Evolutionary conservation across 495 filamentous ascomycete species (phyloP), one percentile per base, ranked within the genome.

Genomic region (Neurospora sp.): DNA sequence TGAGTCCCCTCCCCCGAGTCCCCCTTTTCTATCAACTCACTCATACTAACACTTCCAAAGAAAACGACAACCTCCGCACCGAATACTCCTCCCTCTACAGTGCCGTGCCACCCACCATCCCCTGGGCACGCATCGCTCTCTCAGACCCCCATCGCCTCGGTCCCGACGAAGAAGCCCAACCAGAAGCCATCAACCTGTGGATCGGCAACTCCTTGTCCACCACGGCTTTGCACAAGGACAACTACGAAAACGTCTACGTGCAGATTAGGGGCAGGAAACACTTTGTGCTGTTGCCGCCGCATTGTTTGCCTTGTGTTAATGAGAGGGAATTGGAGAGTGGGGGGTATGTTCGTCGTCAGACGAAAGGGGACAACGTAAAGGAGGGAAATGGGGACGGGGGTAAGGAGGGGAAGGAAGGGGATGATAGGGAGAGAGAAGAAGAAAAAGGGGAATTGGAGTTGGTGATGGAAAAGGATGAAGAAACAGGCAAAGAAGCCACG

Each of bases 161-260:
- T 2, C 31, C 31, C 31, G 31, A 31, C 31, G 31, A 62, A 8
- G 82, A 86, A 23, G 78, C 83, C 44, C 70, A 76, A 2, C 90
- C 92, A 0, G 92, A 94, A 62, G 92, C 92, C 20, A 87, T 92
- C 74, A 95, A 95, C 78, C 81, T 95, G 75, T 95, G 92, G 92
- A 88, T 95, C 74, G 92, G 92, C 60, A 91, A 90, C 81, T 87
- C 85, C 18, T 79, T 79, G 16, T 91, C 89, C 66, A 82, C 84
- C 1, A 93, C 92, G 0, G 87, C 91, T 3, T 80, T 94, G 72
- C 92, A 95, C 81, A 90, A 89, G 75, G 92, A 95, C 82, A 89
- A 90, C 79, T 94, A 94, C 79, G 91, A 95, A 79, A 95, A 94
- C 80, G 84, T 95, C 2, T 95, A 93, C 81, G 89, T 91, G 6